Percentiles rank a stretch among this genome's conserved stretches.
phyloP scores from a whole-genome alignment of 805 yeast genomes.

The Vanderwaltozyma tropicalis region DNA sequence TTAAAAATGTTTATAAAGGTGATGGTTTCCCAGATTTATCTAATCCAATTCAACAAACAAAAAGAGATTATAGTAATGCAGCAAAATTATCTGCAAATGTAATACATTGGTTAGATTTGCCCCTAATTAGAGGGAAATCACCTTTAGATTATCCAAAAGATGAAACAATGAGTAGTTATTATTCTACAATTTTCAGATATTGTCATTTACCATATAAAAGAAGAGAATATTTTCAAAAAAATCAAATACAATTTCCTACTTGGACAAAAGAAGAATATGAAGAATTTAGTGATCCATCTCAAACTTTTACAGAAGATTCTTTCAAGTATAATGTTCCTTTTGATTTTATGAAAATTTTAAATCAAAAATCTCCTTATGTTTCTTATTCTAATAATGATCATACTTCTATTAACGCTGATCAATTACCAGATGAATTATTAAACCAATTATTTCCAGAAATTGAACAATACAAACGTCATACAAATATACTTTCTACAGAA shows the following conservation, averaged over 20 bases:
- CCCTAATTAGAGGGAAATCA: constrained; percentile 21
- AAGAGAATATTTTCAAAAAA: constrained; percentile 16
- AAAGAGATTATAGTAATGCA: neutral
- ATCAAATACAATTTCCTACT: constrained; percentile 9
- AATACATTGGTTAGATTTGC: constrained; percentile 13
- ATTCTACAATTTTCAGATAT: constrained; percentile 22
- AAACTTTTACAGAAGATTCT: constrained; percentile 1
- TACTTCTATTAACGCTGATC: neutral
- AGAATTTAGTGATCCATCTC: constrained; percentile 2
- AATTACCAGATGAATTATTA: constrained; percentile 11
- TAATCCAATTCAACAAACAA: constrained; percentile 2
- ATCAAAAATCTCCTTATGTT: constrained; percentile 11
- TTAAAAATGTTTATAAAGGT: constrained; percentile 14
- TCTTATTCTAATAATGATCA: neutral
- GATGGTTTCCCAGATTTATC: constrained; percentile 25
- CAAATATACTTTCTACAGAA: constrained; percentile 6
- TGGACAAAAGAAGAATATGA: constrained; percentile 8
- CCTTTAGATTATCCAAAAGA: constrained; percentile 23
- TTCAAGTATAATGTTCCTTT: constrained; percentile 17
- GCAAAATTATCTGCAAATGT: constrained; percentile 1
- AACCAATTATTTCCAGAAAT: constrained; percentile 25
- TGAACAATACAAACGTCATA: constrained; percentile 14
- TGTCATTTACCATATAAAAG: constrained; percentile 25
- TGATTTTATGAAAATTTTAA: constrained; percentile 17
- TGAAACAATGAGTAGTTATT: constrained; percentile 20